Evolutionary conservation across 2,329 filamentous ascomycete genomes (phyloP).

Genomic region (Acephala macrosclerotiorum): DNA sequence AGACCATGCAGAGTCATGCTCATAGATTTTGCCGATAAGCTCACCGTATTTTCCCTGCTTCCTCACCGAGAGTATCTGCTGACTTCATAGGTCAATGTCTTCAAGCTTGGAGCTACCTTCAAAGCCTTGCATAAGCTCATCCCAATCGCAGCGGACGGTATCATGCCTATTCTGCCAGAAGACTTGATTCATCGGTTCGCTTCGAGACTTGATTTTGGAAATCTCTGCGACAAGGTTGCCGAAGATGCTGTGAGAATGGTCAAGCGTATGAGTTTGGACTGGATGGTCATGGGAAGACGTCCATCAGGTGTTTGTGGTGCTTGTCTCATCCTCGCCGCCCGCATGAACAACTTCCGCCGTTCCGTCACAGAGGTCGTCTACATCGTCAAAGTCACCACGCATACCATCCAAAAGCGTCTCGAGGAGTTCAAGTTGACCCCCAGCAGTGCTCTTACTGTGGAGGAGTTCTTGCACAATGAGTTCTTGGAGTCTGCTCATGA

Average conservation of each 20-base stretch:
- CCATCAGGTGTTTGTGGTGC: conserved; percentile 95
- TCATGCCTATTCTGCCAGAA: conserved; percentile 80
- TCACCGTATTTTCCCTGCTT: conserved; percentile 53
- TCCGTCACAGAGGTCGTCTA: conserved; percentile 97
- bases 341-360: conserved; percentile 97
- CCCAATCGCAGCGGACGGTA: conserved; percentile 70
- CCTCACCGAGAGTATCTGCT: conserved; percentile 29
- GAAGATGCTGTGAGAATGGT: conserved; percentile 88
- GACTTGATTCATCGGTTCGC: conserved; percentile 92
- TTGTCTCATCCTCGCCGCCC: conserved; percentile 90
- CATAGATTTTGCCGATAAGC: conserved; percentile 90
- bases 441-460: conserved; percentile 83
- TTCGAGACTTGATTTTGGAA: conserved; percentile 88
- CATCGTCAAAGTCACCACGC: conserved; percentile 93
- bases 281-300: conserved; percentile 94
- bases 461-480: conserved; percentile 79
- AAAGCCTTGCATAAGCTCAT: conserved; percentile 80
- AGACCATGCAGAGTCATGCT: conserved; percentile 87
- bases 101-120: conserved; percentile 88
- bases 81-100: conserved; percentile 77
- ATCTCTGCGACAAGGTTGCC: conserved; percentile 82
- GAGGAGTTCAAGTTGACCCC: conserved; percentile 91
- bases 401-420: conserved; percentile 89
- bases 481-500: conserved; percentile 79
- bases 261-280: conserved; percentile 93